Evolutionary conservation across 2,329 filamentous ascomycete species (phyloP).

Genomic region (Penicillium sp.): DNA sequence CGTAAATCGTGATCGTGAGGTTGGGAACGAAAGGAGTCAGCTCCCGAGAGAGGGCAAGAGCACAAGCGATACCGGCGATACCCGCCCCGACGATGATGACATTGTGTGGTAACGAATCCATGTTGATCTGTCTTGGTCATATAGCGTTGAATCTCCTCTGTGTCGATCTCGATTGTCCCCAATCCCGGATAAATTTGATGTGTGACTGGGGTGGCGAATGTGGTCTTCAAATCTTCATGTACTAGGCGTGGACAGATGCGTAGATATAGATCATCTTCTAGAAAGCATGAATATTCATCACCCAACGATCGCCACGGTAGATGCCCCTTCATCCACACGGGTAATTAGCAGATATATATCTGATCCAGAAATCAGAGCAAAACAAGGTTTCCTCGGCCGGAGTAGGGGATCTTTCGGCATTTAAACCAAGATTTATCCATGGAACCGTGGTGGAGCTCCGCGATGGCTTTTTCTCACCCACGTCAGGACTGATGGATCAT

Average conservation of each 20-base stretch:
- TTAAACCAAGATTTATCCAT: conserved; percentile 1
- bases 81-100: conserved; percentile 37
- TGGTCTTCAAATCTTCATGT: background rate
- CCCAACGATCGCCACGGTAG: background rate
- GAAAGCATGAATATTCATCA: background rate
- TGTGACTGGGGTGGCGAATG: background rate
- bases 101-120: conserved; percentile 19
- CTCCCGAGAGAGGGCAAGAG: conserved; percentile 33
- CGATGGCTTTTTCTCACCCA: conserved; percentile 2
- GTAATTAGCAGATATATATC: background rate
- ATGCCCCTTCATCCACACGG: background rate
- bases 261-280: background rate
- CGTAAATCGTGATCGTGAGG: conserved; percentile 40
- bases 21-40: conserved; percentile 34
- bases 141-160: background rate
- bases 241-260: background rate
- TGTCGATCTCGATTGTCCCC: background rate
- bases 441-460: conserved; percentile 17
- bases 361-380: background rate
- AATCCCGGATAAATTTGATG: background rate
- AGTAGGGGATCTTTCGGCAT: conserved; percentile 22
- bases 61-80: conserved; percentile 36
- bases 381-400: conserved; percentile 19
- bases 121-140: background rate
- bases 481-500: conserved; percentile 4